A percentile compares a stretch with the other conserved stretches of the same genome.
These are phyloP conservation scores for Coemansia sp. DNA, from an alignment of 192 early-diverging fungal species.

Conservation along the genomic window DNA sequence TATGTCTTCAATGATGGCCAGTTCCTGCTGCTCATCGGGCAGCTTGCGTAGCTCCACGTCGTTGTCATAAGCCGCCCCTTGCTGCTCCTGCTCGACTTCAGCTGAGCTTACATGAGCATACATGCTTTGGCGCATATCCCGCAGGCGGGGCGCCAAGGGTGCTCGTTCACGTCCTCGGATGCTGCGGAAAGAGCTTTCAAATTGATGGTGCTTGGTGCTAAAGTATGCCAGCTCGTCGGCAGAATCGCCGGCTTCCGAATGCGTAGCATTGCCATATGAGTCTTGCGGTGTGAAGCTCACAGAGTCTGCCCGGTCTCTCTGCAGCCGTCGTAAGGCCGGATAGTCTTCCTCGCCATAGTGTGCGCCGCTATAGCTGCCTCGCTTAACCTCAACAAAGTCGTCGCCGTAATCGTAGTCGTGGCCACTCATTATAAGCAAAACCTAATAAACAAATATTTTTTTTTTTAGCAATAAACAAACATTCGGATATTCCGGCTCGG, in stretches of 20 bases:
- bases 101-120: conserved; percentile 3
- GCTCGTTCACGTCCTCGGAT: conserved; percentile 41
- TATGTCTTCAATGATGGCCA: conserved; percentile 82
- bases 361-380: conserved; percentile 11
- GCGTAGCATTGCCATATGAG: conserved; percentile 28
- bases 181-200: conserved; percentile 48
- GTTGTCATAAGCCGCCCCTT: conserved; percentile 25
- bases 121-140: conserved; percentile 25
- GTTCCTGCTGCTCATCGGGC: conserved; percentile 67
- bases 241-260: conserved; percentile 39
- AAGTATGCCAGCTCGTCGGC: conserved; percentile 33
- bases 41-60: conserved; percentile 37
- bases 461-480: conserved; percentile 13
- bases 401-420: conserved; percentile 39
- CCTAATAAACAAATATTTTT: background rate
- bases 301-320: conserved; percentile 38
- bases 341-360: conserved; percentile 9
- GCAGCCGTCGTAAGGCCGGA: conserved; percentile 18
- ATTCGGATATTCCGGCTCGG: conserved; percentile 21
- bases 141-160: conserved; percentile 32
- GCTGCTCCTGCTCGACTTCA: conserved; percentile 6
- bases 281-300: conserved; percentile 34
- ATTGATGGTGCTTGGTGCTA: conserved; percentile 40
- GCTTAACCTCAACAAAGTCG: conserved; percentile 37
- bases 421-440: conserved; percentile 16